These are phyloP conservation scores for Berkeleyomyces basicola DNA, from an alignment of 2,329 filamentous ascomycete species.

Conservation along the genomic window DNA sequence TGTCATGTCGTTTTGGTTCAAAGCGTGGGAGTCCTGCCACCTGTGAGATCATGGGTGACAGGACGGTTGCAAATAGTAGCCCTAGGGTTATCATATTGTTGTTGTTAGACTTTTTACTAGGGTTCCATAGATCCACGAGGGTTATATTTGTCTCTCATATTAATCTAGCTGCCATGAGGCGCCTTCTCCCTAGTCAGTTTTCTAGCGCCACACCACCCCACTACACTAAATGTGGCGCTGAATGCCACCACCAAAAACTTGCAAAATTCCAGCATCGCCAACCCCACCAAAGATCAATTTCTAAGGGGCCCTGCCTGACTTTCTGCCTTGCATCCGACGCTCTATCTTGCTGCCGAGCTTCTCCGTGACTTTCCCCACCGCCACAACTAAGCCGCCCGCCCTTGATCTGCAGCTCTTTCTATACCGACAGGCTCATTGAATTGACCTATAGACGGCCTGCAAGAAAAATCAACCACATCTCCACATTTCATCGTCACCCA, in stretches of 20 bases:
- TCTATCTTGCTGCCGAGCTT: background rate
- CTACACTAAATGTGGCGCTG: conserved; percentile 4
- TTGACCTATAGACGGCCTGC: background rate
- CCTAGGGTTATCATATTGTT: too few relatives aligned
- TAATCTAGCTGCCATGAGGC: too few relatives aligned
- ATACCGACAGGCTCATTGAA: background rate
- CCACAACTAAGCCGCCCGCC: background rate
- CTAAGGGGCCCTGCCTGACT: background rate
- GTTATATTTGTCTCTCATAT: too few relatives aligned
- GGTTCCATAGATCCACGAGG: too few relatives aligned
- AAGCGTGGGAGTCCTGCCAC: too few relatives aligned
- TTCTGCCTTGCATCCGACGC: background rate
- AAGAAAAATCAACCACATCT: background rate
- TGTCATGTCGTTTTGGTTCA: background rate
- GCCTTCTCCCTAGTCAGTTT: background rate
- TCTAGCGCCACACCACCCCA: conserved; percentile 3
- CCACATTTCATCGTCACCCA: background rate
- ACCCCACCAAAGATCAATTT: conserved; percentile 6
- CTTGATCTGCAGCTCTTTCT: too few relatives aligned
- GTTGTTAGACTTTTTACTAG: too few relatives aligned
- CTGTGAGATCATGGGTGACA: too few relatives aligned
- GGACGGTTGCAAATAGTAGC: too few relatives aligned
- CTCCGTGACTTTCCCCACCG: background rate
- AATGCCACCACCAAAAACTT: conserved; percentile 10
- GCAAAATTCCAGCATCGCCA: conserved; percentile 8